Evolutionary conservation across 75 land plant genomes (phyloP).

Genomic region (Sequoiadendron giganteum): DNA sequence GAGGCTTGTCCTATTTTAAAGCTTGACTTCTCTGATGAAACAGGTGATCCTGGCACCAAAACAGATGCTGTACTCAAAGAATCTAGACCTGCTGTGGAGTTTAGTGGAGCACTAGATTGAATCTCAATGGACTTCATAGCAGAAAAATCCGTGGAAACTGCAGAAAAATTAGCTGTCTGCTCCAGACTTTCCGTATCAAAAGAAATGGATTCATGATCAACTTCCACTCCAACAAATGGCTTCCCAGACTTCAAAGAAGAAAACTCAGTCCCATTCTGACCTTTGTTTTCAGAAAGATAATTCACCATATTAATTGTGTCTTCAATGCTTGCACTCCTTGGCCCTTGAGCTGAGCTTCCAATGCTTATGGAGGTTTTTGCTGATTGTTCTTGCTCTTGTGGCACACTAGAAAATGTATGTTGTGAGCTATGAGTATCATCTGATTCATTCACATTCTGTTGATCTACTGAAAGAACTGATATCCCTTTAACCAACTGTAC

Average conservation of each 20-base stretch:
- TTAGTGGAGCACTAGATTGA: not conserved
- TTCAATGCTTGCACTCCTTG: conserved; percentile 56
- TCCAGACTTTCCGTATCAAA: conserved; percentile 36
- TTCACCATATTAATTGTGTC: conserved; percentile 23
- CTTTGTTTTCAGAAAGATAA: conserved; percentile 12
- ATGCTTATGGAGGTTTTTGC: conserved; percentile 55
- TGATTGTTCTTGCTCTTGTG: conserved; percentile 64
- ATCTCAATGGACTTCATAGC: conserved; percentile 20
- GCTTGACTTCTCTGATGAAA: conserved; percentile 65
- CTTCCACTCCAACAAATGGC: conserved; percentile 22
- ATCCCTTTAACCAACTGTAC: conserved; percentile 64
- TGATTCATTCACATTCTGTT: conserved; percentile 49
- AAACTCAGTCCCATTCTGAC: not conserved
- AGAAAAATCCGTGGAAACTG: conserved; percentile 29
- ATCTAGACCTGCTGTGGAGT: conserved; percentile 23
- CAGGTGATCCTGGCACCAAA: conserved; percentile 54
- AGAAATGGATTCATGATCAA: conserved; percentile 15
- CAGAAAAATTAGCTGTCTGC: conserved; percentile 26
- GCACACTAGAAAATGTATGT: conserved; percentile 57
- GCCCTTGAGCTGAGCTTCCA: conserved; percentile 54
- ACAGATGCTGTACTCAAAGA: conserved; percentile 49
- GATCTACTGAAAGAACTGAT: conserved; percentile 36
- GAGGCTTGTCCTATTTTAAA: conserved; percentile 26
- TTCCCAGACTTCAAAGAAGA: conserved; percentile 15
- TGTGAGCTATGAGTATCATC: conserved; percentile 60